phyloP scores from a whole-genome alignment of 495 filamentous ascomycete genomes.

The Neurospora discreta region DNA sequence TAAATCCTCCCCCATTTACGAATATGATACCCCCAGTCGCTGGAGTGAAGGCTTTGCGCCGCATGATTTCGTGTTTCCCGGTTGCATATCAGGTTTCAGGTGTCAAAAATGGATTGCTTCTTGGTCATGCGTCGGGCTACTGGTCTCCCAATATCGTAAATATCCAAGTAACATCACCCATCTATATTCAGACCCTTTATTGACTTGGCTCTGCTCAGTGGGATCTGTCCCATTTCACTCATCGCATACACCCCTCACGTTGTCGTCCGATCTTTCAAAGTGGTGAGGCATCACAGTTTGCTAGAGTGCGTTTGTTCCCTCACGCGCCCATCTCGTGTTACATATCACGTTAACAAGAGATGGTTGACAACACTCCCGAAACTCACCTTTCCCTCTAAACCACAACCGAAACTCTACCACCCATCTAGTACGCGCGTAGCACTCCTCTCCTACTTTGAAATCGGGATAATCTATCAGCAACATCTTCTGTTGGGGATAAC shows the following conservation, averaged over 20 bases:
- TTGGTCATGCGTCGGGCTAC: constrained; percentile 15
- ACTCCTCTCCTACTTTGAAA: not conserved
- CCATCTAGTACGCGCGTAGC: not conserved
- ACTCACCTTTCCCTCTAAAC: not conserved
- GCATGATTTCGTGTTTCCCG: constrained; percentile 23
- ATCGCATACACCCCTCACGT: not conserved
- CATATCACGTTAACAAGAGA: not conserved
- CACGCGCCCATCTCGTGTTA: too few relatives aligned
- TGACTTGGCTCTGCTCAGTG: not conserved
- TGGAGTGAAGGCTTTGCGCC: constrained; percentile 8
- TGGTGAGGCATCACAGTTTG: not conserved
- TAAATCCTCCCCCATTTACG: not conserved
- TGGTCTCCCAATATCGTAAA: not conserved
- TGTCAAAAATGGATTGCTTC: constrained; percentile 27
- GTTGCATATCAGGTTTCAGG: constrained; percentile 27
- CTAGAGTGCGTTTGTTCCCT: not conserved
- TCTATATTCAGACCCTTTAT: constrained; percentile 47
- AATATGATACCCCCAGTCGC: not conserved
- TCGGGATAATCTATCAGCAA: not conserved
- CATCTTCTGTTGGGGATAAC: not conserved
- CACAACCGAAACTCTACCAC: not conserved
- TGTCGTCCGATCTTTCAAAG: not conserved
- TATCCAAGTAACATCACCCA: not conserved
- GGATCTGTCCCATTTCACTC: not conserved
- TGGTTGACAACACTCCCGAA: not conserved